These are phyloP conservation scores for Stylosanthes scabra DNA, from an alignment of 331 rosid genomes.

Conservation along the genomic window DNA sequence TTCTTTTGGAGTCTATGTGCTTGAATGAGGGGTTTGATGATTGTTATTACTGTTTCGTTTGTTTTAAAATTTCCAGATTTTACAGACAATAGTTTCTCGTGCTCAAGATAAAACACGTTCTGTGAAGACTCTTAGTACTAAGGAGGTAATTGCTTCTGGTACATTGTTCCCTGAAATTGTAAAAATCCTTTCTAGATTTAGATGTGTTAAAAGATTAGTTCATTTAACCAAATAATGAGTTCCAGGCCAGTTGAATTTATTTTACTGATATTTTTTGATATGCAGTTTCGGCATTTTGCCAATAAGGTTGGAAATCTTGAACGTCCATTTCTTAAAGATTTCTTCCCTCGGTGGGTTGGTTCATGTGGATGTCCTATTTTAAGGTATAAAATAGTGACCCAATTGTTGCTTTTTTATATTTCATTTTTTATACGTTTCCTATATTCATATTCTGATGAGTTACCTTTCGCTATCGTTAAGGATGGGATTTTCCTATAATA, in stretches of 20 bases:
- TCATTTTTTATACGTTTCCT: slow-evolving; percentile 33
- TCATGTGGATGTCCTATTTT: slow-evolving; percentile 91
- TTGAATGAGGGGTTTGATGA: slow-evolving; percentile 19
- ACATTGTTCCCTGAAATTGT: background rate
- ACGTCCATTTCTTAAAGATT: slow-evolving; percentile 98
- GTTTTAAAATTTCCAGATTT: slow-evolving; percentile 59
- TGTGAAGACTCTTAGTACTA: slow-evolving; percentile 81
- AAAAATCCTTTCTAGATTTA: background rate
- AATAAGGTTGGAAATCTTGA: slow-evolving; percentile 98
- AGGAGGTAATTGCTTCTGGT: slow-evolving; percentile 72
- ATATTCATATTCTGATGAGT: slow-evolving; percentile 39
- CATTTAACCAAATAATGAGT: background rate
- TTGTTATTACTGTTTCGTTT: slow-evolving; percentile 25
- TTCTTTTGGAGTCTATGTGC: slow-evolving; percentile 18
- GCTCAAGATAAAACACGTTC: slow-evolving; percentile 82
- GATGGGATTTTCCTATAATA: slow-evolving; percentile 96
- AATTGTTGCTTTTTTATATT: slow-evolving; percentile 28
- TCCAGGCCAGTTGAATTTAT: slow-evolving; percentile 9
- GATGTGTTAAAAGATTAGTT: background rate
- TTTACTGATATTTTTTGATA: slow-evolving; percentile 15
- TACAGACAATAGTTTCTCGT: slow-evolving; percentile 89
- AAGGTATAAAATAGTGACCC: slow-evolving; percentile 57
- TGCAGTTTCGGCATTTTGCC: slow-evolving; percentile 98
- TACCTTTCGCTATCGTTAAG: slow-evolving; percentile 48
- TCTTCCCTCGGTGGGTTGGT: slow-evolving; percentile 97